Evolutionary conservation across 2,329 filamentous ascomycete genomes (phyloP).

Genomic region (Orbilia oligospora): DNA sequence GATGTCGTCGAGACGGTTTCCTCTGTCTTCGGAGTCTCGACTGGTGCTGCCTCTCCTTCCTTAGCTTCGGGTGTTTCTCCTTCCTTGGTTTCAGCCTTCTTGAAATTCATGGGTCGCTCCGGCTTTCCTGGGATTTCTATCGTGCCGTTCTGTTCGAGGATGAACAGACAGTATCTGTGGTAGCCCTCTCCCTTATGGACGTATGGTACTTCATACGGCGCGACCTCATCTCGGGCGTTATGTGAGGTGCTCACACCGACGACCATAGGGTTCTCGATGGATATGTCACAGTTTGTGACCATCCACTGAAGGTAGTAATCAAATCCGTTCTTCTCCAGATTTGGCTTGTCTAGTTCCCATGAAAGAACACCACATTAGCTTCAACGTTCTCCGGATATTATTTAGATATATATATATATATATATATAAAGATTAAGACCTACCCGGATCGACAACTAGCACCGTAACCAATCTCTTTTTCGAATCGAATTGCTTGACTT

Average conservation of each 20-base stretch:
- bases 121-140: slow-evolving; percentile 73
- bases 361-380: too few species aligned
- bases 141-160: slow-evolving; percentile 82
- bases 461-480: slow-evolving; percentile 87
- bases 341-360: slow-evolving; percentile 85
- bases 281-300: slow-evolving; percentile 75
- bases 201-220: slow-evolving; percentile 87
- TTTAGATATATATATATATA: background rate
- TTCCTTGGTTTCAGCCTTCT: slow-evolving; percentile 9
- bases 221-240: slow-evolving; percentile 63
- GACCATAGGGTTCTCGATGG: slow-evolving; percentile 74
- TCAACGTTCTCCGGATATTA: too few species aligned
- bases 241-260: slow-evolving; percentile 67
- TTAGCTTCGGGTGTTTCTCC: slow-evolving; percentile 10
- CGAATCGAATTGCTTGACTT: slow-evolving; percentile 86
- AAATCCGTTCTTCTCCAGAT: slow-evolving; percentile 81
- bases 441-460: slow-evolving; percentile 83
- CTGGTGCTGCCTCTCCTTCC: background rate
- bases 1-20: slow-evolving; percentile 62
- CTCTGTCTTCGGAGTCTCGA: slow-evolving; percentile 69
- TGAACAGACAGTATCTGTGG: slow-evolving; percentile 86
- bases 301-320: slow-evolving; percentile 88
- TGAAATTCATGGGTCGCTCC: slow-evolving; percentile 1
- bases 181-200: slow-evolving; percentile 92
- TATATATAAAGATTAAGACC: background rate